Evolutionary conservation across 257 asterid genomes (phyloP), one percentile per base, ranked within the genome.

Genomic region (Solanum pimpinellifolium): DNA sequence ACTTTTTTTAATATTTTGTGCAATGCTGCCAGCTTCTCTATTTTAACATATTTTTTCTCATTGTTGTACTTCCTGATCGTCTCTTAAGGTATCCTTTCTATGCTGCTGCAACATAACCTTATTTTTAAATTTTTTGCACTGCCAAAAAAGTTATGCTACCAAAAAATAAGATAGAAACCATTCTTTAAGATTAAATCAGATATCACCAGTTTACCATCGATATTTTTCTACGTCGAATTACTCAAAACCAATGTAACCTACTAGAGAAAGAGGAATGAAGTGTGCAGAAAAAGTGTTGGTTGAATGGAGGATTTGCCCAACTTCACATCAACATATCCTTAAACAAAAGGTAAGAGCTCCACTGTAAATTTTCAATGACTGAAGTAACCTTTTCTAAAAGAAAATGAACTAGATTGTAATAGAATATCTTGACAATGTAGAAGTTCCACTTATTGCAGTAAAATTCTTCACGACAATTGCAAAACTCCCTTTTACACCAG

Each of bases 281-380:
- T 85, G 88, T 60, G 69, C 77, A 78, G 89, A 86, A 46, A 66
- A 85, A 85, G 68, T 85, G 70, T 20, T 68, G 82, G 86, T 89
- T 90, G 85, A 89, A 85, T 75, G 35, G 88, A 90, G 87, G 88
- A 89, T 74, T 92, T 89, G 90, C 86, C 37, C 91, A 91, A 91
- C 94, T 88, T 93, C 92, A 91, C 88, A 91, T 90, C 91, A 90
- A 91, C 86, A 85, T 86, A 90, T 92, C 92, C 92, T 94, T 20
- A 92, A 88, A 94, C 91, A 90, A 87, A 87, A 92, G 90, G 94
- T 87, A 88, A 89, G 92, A 92, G 92, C 92, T 91, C 93, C 98
- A 91, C 92, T 91, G 88, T 91, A 89, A 93, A 91, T 83, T 88
- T 90, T 92, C 97, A 90, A 93, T 88, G 60, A 90, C 87, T 89